These are phyloP conservation scores for Volvox reticuliferus DNA, from an alignment of 139 green algal genomes.

Conservation along the genomic window DNA sequence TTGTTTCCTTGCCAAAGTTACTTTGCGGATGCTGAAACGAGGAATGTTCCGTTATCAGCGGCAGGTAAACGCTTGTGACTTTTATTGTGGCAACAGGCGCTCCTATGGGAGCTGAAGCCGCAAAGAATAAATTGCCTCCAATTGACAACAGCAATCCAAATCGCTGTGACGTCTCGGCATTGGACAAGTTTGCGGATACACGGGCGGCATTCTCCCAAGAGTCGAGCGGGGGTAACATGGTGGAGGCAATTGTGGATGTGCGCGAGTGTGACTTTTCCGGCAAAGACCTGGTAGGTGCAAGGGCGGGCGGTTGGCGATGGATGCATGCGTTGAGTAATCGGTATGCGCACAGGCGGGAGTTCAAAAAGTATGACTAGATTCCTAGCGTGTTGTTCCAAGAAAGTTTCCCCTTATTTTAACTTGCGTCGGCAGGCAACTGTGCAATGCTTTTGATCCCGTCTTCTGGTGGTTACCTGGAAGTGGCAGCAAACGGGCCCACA, in stretches of 20 bases:
- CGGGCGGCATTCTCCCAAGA: slow-evolving; percentile 53
- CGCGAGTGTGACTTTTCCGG: slow-evolving; percentile 65
- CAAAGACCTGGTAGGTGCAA: slow-evolving; percentile 45
- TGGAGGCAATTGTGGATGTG: slow-evolving; percentile 70
- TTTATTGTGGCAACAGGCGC: slow-evolving; percentile 1
- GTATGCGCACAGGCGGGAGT: too few species aligned
- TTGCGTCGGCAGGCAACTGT: too few species aligned
- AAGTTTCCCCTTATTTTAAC: too few species aligned
- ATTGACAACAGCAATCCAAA: slow-evolving; percentile 26
- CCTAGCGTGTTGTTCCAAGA: too few species aligned
- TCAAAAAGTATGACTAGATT: too few species aligned
- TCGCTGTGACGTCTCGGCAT: slow-evolving; percentile 55
- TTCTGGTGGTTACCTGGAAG: too few species aligned
- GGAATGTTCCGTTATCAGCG: neutral
- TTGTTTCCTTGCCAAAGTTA: neutral
- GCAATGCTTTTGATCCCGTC: too few species aligned
- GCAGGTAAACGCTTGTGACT: neutral
- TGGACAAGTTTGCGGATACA: slow-evolving; percentile 74
- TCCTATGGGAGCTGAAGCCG: slow-evolving; percentile 25
- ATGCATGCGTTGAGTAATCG: too few species aligned
- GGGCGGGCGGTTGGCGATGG: too few species aligned
- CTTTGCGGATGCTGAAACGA: neutral
- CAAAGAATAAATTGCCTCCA: slow-evolving; percentile 37
- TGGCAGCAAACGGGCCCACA: too few species aligned
- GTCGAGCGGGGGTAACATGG: slow-evolving; percentile 63